Evolutionary conservation across 441 rosid species (phyloP), one percentile per base, ranked within the genome.

Genomic region (Croton setiger): DNA sequence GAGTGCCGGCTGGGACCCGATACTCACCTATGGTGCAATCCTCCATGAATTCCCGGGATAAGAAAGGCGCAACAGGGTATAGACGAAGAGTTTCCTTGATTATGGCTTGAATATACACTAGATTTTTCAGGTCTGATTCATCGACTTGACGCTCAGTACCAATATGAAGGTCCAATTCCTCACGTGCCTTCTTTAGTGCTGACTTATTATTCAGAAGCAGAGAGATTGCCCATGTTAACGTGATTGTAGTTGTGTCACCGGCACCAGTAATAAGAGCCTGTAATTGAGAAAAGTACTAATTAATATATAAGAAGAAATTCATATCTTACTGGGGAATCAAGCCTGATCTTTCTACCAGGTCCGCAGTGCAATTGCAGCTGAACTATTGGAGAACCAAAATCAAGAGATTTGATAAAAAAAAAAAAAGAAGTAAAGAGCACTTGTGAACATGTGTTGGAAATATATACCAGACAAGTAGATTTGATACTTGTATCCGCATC

Each of bases 211-310:
- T 89, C 54, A 85, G 14, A 44, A 75, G 14, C 41, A 61, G 49
- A 3, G 75, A 35, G 8, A 75, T 41, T 5, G 27, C 72, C 91
- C 91, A 90, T 33, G 78, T 88, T 0, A 83, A 27, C 15, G 76
- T 70, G 23, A 78, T 70, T 5, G 84, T 60, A 37, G 80, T 78
- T 31, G 89, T 82, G 71, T 90, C 92, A 21, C 82, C 67, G 7
- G 90, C 93, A 0, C 88, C 85, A 11, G 77, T 15, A 45, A 86
- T 83, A 17, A 87, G 71, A 72, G 71, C 59, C 92, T 89, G 68
- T 27, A 75, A 27, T 27, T 27, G 31, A 27, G 45, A 20, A 23
- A 44, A 11, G 49, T 45, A 6, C 7, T 14, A 45, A 44, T 12
- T 44, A 44, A 12, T 45, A 7, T 63, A 44, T 54, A 20, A 36